Evolutionary conservation across 495 filamentous ascomycete species (phyloP).

Genomic region (Penicillium cataractarum): DNA sequence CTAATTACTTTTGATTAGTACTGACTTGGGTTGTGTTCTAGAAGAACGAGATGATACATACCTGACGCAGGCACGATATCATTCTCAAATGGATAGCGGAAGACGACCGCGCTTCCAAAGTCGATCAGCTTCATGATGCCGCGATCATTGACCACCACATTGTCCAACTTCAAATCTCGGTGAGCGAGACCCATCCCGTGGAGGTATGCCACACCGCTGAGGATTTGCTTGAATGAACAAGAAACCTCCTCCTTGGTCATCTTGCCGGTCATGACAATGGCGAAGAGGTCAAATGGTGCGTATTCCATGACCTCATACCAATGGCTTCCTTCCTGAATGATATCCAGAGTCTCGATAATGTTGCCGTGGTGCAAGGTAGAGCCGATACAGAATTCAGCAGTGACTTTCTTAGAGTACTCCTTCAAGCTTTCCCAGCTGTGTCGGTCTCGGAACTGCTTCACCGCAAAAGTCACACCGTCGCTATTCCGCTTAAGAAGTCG

Average conservation of each 20-base stretch:
- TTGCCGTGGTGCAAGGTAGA: slow-evolving; percentile 98
- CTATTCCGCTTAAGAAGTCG: slow-evolving; percentile 89
- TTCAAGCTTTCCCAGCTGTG: slow-evolving; percentile 92
- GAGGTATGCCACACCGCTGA: slow-evolving; percentile 95
- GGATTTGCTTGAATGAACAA: slow-evolving; percentile 91
- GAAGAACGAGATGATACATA: slow-evolving; percentile 47
- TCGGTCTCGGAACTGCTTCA: slow-evolving; percentile 93
- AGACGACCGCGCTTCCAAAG: slow-evolving; percentile 97
- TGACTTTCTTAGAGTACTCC: slow-evolving; percentile 98
- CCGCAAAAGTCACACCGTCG: slow-evolving; percentile 91
- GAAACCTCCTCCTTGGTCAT: slow-evolving; percentile 91
- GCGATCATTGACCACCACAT: slow-evolving; percentile 93
- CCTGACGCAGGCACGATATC: slow-evolving; percentile 85
- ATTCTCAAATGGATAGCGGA: slow-evolving; percentile 95
- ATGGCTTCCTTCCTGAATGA: slow-evolving; percentile 89
- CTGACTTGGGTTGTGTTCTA: background rate
- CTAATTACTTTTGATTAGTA: slow-evolving; percentile 46
- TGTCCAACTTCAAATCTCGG: slow-evolving; percentile 95
- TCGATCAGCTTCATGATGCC: slow-evolving; percentile 99
- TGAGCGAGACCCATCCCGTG: slow-evolving; percentile 96
- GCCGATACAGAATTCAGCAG: slow-evolving; percentile 98
- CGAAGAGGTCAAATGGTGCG: slow-evolving; percentile 96
- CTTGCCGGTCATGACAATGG: slow-evolving; percentile 98
- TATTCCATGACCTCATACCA: slow-evolving; percentile 99
- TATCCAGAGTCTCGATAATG: slow-evolving; percentile 97